Evolutionary conservation across 2,329 filamentous ascomycete genomes (phyloP), one percentile per base, ranked within the genome.

Genomic region (Zymoseptoria passerinii): DNA sequence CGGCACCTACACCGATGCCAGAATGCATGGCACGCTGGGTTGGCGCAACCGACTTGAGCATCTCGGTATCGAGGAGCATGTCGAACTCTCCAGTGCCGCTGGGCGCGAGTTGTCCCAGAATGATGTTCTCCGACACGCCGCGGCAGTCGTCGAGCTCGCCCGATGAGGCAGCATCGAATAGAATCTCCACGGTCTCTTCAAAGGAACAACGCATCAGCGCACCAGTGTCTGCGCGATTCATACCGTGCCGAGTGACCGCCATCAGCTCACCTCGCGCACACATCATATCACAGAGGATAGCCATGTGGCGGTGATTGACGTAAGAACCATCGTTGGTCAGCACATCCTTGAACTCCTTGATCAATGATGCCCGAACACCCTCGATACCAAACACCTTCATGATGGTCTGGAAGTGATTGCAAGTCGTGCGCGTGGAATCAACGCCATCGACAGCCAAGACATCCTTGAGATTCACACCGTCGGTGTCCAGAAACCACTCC

Each of bases 131-230:
- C 16, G 94, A 97, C 54, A 99, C 92, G 81, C 94, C 94, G 61
- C 91, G 89, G 78, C 95, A 99, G 75, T 99, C 94, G 71, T 99
- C 94, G 29, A 99, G 82, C 75, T 99, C 94, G 72, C 94, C 94
- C 54, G 90, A 90, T 16, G 91, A 90, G 23, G 94, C 94, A 61
- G 94, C 95, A 72, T 99, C 94, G 19, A 99, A 84, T 55, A 99
- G 80, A 79, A 99, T 99, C 72, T 99, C 95, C 48, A 99, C 94
- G 0, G 94, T 99, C 75, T 99, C 95, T 76, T 99, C 94, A 77
- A 99, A 99, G 1, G 94, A 99, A 81, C 95, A 99, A 74, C 94
- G 88, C 94, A 99, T 99, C 68, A 99, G 81, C 8, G 94, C 95
- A 79, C 94, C 94, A 62, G 95, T 99, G 72, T 99, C 94, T 27